Evolutionary conservation across 2,329 filamentous ascomycete genomes (phyloP), one percentile per base, ranked within the genome.

Genomic region (Teratosphaeria zuluensis): DNA sequence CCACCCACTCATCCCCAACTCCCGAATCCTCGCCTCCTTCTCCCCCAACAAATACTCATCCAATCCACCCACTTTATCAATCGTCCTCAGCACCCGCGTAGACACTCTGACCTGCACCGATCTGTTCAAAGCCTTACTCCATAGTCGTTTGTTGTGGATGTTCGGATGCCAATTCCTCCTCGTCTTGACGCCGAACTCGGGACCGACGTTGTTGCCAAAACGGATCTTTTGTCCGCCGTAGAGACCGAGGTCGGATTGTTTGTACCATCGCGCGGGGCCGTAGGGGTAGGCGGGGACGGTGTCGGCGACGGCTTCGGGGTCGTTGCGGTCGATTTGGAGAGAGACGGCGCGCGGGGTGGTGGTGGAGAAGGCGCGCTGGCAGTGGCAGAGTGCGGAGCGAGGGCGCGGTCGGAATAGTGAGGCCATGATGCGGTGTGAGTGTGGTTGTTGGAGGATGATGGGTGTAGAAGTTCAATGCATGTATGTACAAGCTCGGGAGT

Each of bases 1-100:
- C 94, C 94, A 99, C 6, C 94, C 94, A 64, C 87, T 87, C 56
- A 92, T 85, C 4, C 94, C 94, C 59, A 99, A 79, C 74, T 96
- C 90, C 77, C 86, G 89, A 70, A 97, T 81, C 63, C 94, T 83
- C 48, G 80, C 81, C 16, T 87, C 78, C 76, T 90, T 94, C 72
- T 85, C 82, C 65, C 90, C 91, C 51, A 96, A 79, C 53, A 99
- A 79, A 76, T 99, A 99, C 69, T 91, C 85, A 74, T 99, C 94
- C 63, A 99, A 80, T 7, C 94, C 91, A 60, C 92, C 92, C 62
- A 87, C 84, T 72, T 91, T 92, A 71, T 90, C 85, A 70, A 97
- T 89, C 38, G 74, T 78, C 62, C 76, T 71, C 60, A 80, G 78
- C 30, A 90, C 88, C 58, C 83, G 81, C 48, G 87, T 80, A 6